Percentiles rank a stretch among this genome's conserved stretches.
These are phyloP conservation scores for Agaricales sp. DNA, from an alignment of 1,284 basidiomycete genomes.

Conservation along the genomic window DNA sequence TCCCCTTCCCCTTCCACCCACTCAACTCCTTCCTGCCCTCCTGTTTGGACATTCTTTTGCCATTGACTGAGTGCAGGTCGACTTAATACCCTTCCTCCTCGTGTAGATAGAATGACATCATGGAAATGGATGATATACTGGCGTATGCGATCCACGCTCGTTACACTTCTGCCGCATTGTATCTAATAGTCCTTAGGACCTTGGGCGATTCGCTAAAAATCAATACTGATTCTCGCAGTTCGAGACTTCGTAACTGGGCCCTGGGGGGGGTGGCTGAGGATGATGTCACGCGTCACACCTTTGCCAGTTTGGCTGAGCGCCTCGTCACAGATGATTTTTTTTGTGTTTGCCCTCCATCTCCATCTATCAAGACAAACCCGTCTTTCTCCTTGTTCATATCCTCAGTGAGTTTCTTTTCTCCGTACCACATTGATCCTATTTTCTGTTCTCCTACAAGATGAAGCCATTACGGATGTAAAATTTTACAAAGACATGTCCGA, in stretches of 20 bases:
- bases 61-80: no score
- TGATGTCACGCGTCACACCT: no score
- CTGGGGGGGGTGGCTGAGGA: no score
- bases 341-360: not conserved
- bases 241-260: no score
- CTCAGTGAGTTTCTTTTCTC: not conserved
- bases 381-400: not conserved
- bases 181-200: no score
- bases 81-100: no score
- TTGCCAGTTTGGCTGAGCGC: no score
- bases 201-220: no score
- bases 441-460: conserved; percentile 21
- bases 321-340: not conserved
- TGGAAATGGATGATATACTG: not conserved
- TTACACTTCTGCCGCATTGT: not conserved
- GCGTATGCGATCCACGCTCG: not conserved
- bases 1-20: not conserved
- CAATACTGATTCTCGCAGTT: no score
- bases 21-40: no score
- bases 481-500: conserved; percentile 43
- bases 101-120: not conserved
- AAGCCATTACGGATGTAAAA: conserved; percentile 59
- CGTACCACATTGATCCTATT: conserved; percentile 5
- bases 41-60: no score
- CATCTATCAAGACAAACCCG: no score